These are phyloP conservation scores for Leccinum variabile DNA, from an alignment of 1,284 basidiomycete genomes.

Conservation along the genomic window DNA sequence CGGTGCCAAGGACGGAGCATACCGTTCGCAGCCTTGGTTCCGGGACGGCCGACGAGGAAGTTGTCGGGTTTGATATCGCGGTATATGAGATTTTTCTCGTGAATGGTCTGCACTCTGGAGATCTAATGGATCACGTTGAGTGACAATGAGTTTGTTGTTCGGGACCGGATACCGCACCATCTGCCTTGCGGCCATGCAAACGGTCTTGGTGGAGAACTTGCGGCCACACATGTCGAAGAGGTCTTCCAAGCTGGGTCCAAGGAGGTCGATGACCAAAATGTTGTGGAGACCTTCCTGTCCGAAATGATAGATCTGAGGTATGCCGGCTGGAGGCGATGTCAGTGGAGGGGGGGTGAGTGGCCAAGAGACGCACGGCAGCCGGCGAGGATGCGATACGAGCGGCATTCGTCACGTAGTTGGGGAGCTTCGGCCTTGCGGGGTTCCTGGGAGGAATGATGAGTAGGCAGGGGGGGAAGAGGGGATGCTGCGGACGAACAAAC, in stretches of 20 bases:
- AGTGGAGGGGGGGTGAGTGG: conserved; percentile 12
- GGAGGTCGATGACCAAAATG: conserved; percentile 93
- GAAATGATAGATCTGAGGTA: conserved; percentile 98
- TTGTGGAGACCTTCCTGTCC: conserved; percentile 98
- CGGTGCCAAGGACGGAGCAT: conserved; percentile 2
- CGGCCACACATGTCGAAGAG: conserved; percentile 97
- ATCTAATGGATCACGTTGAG: conserved; percentile 53
- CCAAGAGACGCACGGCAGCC: conserved; percentile 78
- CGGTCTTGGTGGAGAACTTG: conserved; percentile 96
- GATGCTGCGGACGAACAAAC: conserved; percentile 65
- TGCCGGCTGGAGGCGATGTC: conserved; percentile 62
- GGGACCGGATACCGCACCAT: conserved; percentile 62
- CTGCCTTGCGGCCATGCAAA: conserved; percentile 98
- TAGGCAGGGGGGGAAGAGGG: conserved; percentile 5
- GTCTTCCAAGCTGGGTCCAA: conserved; percentile 97
- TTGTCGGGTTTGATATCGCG: conserved; percentile 99
- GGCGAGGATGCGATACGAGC: conserved; percentile 93
- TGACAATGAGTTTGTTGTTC: conserved; percentile 1
- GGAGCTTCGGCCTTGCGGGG: conserved; percentile 98
- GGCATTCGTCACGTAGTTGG: conserved; percentile 95
- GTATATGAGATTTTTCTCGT: conserved; percentile 98
- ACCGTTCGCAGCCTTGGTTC: conserved; percentile 84
- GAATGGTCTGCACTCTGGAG: conserved; percentile 94
- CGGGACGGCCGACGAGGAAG: conserved; percentile 92
- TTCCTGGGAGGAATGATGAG: conserved; percentile 59